phyloP scores from a whole-genome alignment of 2,329 filamentous ascomycete species.

The Davidsoniella australis region DNA sequence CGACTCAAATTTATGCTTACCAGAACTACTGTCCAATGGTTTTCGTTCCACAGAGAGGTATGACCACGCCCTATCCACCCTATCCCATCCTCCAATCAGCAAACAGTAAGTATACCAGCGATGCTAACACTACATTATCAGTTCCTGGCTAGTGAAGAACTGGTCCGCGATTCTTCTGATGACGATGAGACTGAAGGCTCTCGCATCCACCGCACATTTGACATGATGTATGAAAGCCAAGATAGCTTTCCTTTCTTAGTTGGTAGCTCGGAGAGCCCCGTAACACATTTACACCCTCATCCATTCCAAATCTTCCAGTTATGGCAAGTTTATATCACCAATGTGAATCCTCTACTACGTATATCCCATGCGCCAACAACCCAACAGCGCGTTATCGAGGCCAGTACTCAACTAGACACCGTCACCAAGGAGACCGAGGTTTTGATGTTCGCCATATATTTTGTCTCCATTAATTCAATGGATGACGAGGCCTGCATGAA shows the following conservation, averaged over 20 bases:
- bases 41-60: constrained; percentile 36
- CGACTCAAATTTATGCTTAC: background rate
- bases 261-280: constrained; percentile 25
- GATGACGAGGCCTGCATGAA: constrained; percentile 36
- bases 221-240: constrained; percentile 38
- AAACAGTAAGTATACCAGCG: background rate
- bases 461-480: constrained; percentile 40
- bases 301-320: constrained; percentile 44
- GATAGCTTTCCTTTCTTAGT: constrained; percentile 42
- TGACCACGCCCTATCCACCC: constrained; percentile 13
- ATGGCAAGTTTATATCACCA: constrained; percentile 54
- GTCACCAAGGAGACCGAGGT: constrained; percentile 38
- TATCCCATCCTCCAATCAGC: background rate
- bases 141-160: constrained; percentile 33
- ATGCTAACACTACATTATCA: constrained; percentile 16
- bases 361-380: constrained; percentile 50
- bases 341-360: constrained; percentile 52
- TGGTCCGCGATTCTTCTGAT: constrained; percentile 37
- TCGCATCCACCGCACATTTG: constrained; percentile 39
- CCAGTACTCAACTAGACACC: constrained; percentile 32
- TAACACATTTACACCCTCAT: constrained; percentile 33
- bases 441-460: constrained; percentile 50
- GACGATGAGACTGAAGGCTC: constrained; percentile 32
- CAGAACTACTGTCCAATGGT: constrained; percentile 23
- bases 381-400: constrained; percentile 46